A percentile compares a stretch with the other conserved stretches of the same genome.
phyloP scores from a whole-genome alignment of 2,329 filamentous ascomycete species.

The Fusarium annulatum region DNA sequence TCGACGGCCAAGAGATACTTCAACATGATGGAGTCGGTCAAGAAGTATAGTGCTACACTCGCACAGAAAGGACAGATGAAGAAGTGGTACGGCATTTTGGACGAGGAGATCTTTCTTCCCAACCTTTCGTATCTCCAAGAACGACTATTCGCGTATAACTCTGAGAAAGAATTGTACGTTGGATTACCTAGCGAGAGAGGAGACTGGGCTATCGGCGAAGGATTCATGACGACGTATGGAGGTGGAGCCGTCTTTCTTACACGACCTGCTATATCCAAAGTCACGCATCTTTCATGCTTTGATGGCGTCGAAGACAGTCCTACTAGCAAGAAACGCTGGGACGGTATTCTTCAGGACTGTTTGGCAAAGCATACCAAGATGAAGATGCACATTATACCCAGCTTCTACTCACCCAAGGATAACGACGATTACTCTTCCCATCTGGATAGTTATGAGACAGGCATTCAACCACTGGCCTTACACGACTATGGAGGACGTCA shows the following conservation, averaged over 20 bases:
- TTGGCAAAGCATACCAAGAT: conserved; percentile 49
- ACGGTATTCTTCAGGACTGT: conserved; percentile 56
- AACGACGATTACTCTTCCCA: conserved; percentile 45
- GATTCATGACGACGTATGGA: conserved; percentile 55
- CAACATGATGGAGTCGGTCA: conserved; percentile 52
- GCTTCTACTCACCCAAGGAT: conserved; percentile 54
- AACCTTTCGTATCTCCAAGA: conserved; percentile 53
- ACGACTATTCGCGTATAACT: conserved; percentile 51
- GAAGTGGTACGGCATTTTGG: conserved; percentile 57
- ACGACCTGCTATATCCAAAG: conserved; percentile 46
- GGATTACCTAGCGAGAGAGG: conserved; percentile 57
- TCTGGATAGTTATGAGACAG: conserved; percentile 52
- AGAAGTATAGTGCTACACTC: conserved; percentile 49
- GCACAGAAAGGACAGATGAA: conserved; percentile 52
- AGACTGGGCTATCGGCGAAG: conserved; percentile 56
- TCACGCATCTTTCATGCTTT: conserved; percentile 54
- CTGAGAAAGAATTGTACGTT: conserved; percentile 51
- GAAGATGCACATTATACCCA: conserved; percentile 56
- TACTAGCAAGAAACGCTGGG: conserved; percentile 51
- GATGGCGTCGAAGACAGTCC: conserved; percentile 28
- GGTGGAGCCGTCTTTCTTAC: conserved; percentile 59
- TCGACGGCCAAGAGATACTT: conserved; percentile 52
- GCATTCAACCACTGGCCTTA: conserved; percentile 54
- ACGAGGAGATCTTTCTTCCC: conserved; percentile 61
- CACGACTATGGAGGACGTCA: conserved; percentile 55